Conservation (phyloP, 345 rosid genomes). For the Camelina laxa region DNA sequence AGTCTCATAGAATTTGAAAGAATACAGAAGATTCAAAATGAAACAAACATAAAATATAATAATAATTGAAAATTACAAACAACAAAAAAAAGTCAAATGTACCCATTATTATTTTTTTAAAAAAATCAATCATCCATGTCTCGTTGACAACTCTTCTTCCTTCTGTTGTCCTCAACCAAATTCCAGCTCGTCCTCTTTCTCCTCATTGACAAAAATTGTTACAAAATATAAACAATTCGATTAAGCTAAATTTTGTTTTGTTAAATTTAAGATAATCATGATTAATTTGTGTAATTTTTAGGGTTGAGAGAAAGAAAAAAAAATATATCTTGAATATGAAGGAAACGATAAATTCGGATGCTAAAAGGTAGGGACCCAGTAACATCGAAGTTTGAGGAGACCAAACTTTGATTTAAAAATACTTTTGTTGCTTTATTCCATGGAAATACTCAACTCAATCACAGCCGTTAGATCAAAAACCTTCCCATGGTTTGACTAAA, state of each 20-base stretch:
- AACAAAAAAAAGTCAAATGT: constrained; percentile 29
- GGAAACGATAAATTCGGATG: constrained; percentile 27
- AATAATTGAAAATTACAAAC: not conserved
- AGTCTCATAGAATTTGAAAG: constrained; percentile 13
- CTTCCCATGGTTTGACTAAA: constrained; percentile 48
- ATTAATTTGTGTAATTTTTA: not conserved
- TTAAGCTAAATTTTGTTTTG: not conserved
- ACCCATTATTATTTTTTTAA: constrained; percentile 13
- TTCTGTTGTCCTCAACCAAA: constrained; percentile 28
- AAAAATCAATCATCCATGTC: constrained; percentile 31
- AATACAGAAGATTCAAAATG: constrained; percentile 32
- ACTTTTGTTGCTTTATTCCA: constrained; percentile 37
- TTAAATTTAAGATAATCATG: not conserved
- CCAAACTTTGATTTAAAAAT: constrained; percentile 37
- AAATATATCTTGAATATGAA: constrained; percentile 15
- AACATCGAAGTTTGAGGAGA: constrained; percentile 37
- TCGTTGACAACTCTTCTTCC: constrained; percentile 39
- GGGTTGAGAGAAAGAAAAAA: too few species aligned
- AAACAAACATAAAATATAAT: constrained; percentile 30
- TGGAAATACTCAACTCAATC: constrained; percentile 45
- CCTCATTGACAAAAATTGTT: constrained; percentile 20
- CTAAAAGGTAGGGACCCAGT: constrained; percentile 33
- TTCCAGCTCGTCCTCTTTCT: constrained; percentile 29
- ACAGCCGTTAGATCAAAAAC: constrained; percentile 49
- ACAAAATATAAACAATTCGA: too few species aligned